These are phyloP conservation scores for Saccharomyces hybrid DNA, from an alignment of 1,139 yeast species.

Conservation along the genomic window DNA sequence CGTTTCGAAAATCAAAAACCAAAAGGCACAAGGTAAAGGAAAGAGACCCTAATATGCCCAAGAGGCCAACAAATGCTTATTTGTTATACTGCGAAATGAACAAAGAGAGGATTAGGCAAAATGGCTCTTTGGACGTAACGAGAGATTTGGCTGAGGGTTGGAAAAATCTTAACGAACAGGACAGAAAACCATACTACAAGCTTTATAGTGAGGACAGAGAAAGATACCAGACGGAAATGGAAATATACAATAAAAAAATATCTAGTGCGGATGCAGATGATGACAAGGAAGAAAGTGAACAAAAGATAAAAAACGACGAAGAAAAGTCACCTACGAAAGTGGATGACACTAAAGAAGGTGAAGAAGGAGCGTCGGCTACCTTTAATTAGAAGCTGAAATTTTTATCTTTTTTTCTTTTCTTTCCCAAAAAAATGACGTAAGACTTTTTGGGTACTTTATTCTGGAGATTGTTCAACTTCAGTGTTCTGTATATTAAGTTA, in stretches of 20 bases:
- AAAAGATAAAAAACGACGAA: not conserved
- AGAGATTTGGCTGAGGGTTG: slow-evolving; percentile 79
- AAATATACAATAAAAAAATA: slow-evolving; percentile 41
- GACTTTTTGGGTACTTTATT: not conserved
- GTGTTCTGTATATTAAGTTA: not conserved
- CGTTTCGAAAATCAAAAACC: slow-evolving; percentile 25
- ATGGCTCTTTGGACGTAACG: slow-evolving; percentile 58
- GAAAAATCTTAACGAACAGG: slow-evolving; percentile 67
- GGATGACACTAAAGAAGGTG: slow-evolving; percentile 8
- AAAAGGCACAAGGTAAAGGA: slow-evolving; percentile 31
- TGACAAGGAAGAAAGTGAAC: slow-evolving; percentile 4
- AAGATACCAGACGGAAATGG: slow-evolving; percentile 70
- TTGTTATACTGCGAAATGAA: slow-evolving; percentile 80
- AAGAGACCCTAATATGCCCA: slow-evolving; percentile 79
- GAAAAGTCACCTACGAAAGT: not conserved
- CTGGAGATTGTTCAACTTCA: not conserved
- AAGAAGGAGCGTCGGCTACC: slow-evolving; percentile 1
- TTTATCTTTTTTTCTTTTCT: not conserved
- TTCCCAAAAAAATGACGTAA: not conserved
- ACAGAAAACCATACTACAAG: slow-evolving; percentile 66
- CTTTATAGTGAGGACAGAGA: slow-evolving; percentile 73
- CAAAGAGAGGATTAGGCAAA: slow-evolving; percentile 61
- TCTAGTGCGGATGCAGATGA: slow-evolving; percentile 9
- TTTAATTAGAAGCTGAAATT: not conserved
- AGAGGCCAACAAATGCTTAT: slow-evolving; percentile 86